These are phyloP conservation scores for Styphnolobium japonicum DNA, from an alignment of 306 rosid species.

Conservation along the genomic window DNA sequence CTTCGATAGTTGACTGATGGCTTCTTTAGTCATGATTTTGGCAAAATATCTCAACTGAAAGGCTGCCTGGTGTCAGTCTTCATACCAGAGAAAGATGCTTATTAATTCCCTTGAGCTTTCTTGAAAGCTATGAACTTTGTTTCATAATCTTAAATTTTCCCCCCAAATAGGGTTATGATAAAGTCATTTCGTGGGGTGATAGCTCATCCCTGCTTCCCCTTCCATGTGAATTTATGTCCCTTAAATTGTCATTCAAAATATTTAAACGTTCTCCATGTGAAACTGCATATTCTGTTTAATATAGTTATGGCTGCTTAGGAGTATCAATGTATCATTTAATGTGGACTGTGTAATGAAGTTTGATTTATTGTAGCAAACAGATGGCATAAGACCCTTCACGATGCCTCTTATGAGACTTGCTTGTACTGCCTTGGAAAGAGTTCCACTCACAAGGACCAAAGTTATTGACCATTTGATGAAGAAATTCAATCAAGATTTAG, in stretches of 20 bases:
- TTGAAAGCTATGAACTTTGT: background rate
- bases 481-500: slow-evolving; percentile 84
- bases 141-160: background rate
- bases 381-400: slow-evolving; percentile 93
- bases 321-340: background rate
- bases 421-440: slow-evolving; percentile 91
- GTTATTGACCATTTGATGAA: slow-evolving; percentile 69
- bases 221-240: background rate
- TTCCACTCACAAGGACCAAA: slow-evolving; percentile 78
- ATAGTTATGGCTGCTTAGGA: background rate
- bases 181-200: background rate
- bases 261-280: background rate
- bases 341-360: slow-evolving; percentile 7
- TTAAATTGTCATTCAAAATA: background rate
- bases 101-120: background rate
- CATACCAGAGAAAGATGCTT: background rate
- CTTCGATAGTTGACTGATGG: background rate
- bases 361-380: slow-evolving; percentile 55
- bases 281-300: slow-evolving; percentile 2
- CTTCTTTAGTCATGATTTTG: background rate
- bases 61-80: background rate
- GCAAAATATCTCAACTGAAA: background rate
- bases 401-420: slow-evolving; percentile 98
- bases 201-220: background rate
- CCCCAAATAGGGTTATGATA: background rate